Percentiles rank a stretch among this genome's conserved stretches.
Evolutionary conservation across 306 rosid species (phyloP).

Genomic region (Begonia loranthoides): DNA sequence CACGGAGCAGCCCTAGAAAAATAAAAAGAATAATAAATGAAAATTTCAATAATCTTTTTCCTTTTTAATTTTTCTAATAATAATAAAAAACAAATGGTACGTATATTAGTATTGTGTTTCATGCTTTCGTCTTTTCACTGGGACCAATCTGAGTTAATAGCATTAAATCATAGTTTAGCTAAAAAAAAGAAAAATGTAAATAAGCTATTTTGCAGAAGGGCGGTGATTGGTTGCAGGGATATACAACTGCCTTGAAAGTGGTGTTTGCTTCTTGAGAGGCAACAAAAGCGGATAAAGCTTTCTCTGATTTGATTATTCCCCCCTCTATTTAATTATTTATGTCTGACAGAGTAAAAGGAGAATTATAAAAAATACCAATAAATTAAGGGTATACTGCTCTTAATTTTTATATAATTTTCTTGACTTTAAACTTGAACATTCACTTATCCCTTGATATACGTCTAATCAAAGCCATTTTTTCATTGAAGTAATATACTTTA

Average conservation of each 20-base stretch:
- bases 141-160: neutral
- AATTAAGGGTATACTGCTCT: too few species aligned
- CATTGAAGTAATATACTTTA: too few species aligned
- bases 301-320: neutral
- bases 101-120: neutral
- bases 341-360: too few species aligned
- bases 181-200: constrained; percentile 2
- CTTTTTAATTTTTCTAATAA: constrained; percentile 1
- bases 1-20: constrained; percentile 44
- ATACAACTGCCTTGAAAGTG: constrained; percentile 1
- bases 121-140: constrained; percentile 4
- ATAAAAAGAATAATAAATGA: neutral
- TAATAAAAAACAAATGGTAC: neutral
- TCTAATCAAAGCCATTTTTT: too few species aligned
- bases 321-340: too few species aligned
- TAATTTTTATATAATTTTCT: too few species aligned
- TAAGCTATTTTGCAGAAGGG: neutral
- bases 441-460: too few species aligned
- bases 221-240: neutral
- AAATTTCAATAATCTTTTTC: too few species aligned
- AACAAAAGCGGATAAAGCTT: neutral
- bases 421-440: too few species aligned
- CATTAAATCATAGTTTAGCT: neutral
- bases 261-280: constrained; percentile 4
- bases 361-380: too few species aligned